Conservation (phyloP, 257 asterid species). For the Fraxinus pennsylvanica region DNA sequence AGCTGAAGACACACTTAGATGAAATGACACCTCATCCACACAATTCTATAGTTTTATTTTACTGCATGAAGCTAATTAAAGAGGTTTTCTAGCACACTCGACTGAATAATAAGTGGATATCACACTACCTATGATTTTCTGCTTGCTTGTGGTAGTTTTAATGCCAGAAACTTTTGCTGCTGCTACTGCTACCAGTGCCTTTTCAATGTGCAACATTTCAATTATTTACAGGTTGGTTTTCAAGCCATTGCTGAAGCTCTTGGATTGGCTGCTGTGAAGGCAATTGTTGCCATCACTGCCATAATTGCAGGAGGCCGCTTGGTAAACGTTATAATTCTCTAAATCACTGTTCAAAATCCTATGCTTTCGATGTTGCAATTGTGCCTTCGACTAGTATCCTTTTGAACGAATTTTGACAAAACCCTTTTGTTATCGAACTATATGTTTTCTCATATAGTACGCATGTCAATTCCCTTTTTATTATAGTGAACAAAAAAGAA, state of each 20-base stretch:
- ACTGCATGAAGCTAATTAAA: conserved; percentile 17
- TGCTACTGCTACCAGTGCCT: conserved; percentile 23
- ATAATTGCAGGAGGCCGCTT: conserved; percentile 98
- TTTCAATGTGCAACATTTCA: conserved; percentile 11
- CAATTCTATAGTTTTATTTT: conserved; percentile 20
- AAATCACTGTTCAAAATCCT: conserved; percentile 23
- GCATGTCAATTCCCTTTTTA: neutral
- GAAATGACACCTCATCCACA: conserved; percentile 16
- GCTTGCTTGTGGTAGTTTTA: conserved; percentile 12
- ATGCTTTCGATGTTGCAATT: conserved; percentile 24
- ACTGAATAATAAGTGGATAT: conserved; percentile 20
- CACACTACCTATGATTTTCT: conserved; percentile 12
- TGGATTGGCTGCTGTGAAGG: conserved; percentile 99
- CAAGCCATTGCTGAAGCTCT: conserved; percentile 99
- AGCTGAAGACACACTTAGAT: neutral
- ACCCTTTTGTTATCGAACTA: neutral
- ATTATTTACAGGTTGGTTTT: conserved; percentile 73
- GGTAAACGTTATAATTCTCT: conserved; percentile 40
- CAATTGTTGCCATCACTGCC: conserved; percentile 93
- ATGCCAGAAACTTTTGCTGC: conserved; percentile 6
- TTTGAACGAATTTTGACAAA: conserved; percentile 6
- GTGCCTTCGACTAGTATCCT: conserved; percentile 1
- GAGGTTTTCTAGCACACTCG: conserved; percentile 20
- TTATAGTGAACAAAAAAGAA: neutral
- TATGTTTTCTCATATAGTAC: conserved; percentile 1